Conservation (phyloP, 257 asterid genomes). For the Capsicum pubescens region DNA sequence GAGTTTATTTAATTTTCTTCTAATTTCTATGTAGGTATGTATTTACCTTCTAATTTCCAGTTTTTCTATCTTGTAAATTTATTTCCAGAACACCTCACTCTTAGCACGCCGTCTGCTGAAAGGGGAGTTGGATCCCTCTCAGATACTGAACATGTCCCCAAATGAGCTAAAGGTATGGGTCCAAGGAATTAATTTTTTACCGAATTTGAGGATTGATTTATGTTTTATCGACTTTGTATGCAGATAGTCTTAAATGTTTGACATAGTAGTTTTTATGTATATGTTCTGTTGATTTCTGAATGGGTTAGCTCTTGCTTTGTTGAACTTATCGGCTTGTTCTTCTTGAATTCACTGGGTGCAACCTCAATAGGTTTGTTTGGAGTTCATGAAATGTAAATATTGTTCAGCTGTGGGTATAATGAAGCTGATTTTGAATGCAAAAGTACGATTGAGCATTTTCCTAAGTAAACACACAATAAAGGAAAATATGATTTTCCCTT, state of each 20-base stretch:
- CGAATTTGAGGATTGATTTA: constrained; percentile 23
- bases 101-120: constrained; percentile 72
- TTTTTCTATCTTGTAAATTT: constrained; percentile 26
- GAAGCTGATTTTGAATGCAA: background rate
- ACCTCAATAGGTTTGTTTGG: constrained; percentile 1
- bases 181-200: constrained; percentile 4
- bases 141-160: constrained; percentile 52
- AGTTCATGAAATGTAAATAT: constrained; percentile 17
- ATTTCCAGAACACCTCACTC: constrained; percentile 53
- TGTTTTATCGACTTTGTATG: background rate
- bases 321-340: background rate
- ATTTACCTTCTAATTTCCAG: constrained; percentile 24
- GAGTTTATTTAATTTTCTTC: too few relatives aligned
- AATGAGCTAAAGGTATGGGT: constrained; percentile 70
- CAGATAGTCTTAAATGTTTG: background rate
- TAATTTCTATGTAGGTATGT: background rate
- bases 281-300: background rate
- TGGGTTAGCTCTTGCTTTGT: background rate
- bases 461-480: background rate
- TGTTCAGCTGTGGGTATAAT: background rate
- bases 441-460: background rate
- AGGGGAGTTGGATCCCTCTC: constrained; percentile 64
- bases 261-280: background rate
- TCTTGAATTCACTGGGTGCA: background rate
- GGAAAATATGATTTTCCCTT: background rate